phyloP scores from a whole-genome alignment of 108 stramenopile species.

The Cyclotella sp. region DNA sequence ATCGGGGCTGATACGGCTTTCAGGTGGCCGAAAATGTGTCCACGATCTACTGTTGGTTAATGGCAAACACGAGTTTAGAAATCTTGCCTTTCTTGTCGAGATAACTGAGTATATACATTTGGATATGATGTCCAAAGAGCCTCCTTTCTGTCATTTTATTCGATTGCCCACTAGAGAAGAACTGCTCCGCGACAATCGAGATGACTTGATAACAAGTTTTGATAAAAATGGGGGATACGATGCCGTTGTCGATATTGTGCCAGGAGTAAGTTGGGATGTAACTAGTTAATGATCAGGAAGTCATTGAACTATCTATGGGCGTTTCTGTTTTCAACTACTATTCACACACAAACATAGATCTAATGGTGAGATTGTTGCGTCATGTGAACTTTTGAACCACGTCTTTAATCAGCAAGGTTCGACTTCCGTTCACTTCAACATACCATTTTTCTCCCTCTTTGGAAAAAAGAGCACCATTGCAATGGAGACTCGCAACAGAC shows the following conservation, averaged over 20 bases:
- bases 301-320: too few relatives aligned
- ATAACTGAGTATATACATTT: background rate
- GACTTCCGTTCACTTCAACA: slow-evolving; percentile 2
- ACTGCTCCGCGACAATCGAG: background rate
- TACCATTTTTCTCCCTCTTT: background rate
- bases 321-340: too few relatives aligned
- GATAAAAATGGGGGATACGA: background rate
- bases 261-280: background rate
- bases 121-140: background rate
- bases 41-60: background rate
- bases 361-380: background rate
- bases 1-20: slow-evolving; percentile 2
- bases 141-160: background rate
- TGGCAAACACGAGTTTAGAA: background rate
- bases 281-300: background rate
- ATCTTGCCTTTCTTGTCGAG: background rate
- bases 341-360: background rate
- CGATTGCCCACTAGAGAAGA: background rate
- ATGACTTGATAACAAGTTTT: background rate
- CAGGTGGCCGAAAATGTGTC: background rate
- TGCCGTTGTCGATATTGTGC: background rate
- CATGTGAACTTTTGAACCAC: background rate
- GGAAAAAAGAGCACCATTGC: background rate
- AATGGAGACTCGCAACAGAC: background rate
- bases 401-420: background rate